These are phyloP conservation scores for Gigaspora rosea DNA, from an alignment of 192 early-diverging fungal genomes.

Conservation along the genomic window DNA sequence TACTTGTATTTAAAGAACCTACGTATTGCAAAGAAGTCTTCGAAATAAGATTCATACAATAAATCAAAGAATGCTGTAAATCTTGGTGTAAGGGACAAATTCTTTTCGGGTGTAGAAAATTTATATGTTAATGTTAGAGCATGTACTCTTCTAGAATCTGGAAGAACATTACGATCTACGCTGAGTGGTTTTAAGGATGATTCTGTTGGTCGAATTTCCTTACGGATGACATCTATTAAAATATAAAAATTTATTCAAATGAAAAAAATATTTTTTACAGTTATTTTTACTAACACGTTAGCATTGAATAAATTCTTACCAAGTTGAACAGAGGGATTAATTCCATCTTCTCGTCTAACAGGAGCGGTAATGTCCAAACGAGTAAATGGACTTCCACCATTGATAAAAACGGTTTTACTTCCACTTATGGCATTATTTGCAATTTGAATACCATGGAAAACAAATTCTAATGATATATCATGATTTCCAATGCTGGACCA, in stretches of 20 bases:
- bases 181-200: slow-evolving; percentile 61
- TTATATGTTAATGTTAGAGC: slow-evolving; percentile 77
- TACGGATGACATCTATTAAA: slow-evolving; percentile 62
- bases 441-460: slow-evolving; percentile 79
- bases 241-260: slow-evolving; percentile 28
- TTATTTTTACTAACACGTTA: neutral
- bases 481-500: slow-evolving; percentile 81
- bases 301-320: slow-evolving; percentile 29
- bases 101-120: slow-evolving; percentile 55
- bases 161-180: slow-evolving; percentile 75
- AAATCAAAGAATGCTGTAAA: slow-evolving; percentile 63
- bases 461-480: slow-evolving; percentile 65
- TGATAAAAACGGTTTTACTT: slow-evolving; percentile 41
- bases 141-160: slow-evolving; percentile 66
- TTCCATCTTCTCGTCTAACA: slow-evolving; percentile 71
- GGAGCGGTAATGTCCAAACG: slow-evolving; percentile 72
- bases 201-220: slow-evolving; percentile 66
- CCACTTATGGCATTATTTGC: slow-evolving; percentile 47
- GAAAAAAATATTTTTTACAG: neutral
- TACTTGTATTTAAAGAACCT: slow-evolving; percentile 25
- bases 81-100: slow-evolving; percentile 55
- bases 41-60: slow-evolving; percentile 81
- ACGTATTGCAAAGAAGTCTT: slow-evolving; percentile 63
- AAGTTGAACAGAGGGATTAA: slow-evolving; percentile 54
- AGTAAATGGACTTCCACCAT: slow-evolving; percentile 53